A percentile compares a stretch with the other conserved stretches of the same genome.
These are phyloP conservation scores for Fonsecaea multimorphosa DNA, from an alignment of 2,329 filamentous ascomycete genomes.

Conservation along the genomic window DNA sequence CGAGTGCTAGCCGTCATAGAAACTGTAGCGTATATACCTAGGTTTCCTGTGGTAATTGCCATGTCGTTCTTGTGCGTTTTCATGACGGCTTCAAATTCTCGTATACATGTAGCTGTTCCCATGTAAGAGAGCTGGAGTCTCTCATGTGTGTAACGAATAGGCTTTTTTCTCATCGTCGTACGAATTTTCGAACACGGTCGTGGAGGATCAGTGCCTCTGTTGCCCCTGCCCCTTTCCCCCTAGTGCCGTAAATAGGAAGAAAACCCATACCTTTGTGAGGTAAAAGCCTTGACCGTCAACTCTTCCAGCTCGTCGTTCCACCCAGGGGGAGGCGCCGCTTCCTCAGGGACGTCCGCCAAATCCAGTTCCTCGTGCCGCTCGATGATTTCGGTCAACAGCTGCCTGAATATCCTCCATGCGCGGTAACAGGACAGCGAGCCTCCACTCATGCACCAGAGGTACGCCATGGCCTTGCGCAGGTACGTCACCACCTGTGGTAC, in stretches of 20 bases:
- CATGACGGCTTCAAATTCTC: too few species aligned
- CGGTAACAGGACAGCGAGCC: constrained; percentile 30
- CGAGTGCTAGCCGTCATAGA: too few species aligned
- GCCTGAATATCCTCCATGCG: constrained; percentile 33
- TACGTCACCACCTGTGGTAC: constrained; percentile 33
- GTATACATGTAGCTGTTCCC: too few species aligned
- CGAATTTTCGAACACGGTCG: too few species aligned
- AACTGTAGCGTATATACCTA: too few species aligned
- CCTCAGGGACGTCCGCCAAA: constrained; percentile 20
- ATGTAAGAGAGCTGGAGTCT: too few species aligned
- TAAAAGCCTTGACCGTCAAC: constrained; percentile 7
- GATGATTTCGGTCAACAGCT: constrained; percentile 24
- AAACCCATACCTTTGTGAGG: neutral
- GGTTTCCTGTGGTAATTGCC: too few species aligned
- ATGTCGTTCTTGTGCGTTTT: too few species aligned
- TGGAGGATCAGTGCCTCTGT: neutral
- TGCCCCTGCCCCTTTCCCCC: neutral
- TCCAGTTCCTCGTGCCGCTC: constrained; percentile 15
- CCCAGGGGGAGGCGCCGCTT: constrained; percentile 19
- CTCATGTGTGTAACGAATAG: too few species aligned
- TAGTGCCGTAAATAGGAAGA: neutral
- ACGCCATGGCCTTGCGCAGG: constrained; percentile 40
- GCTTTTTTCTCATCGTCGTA: too few species aligned
- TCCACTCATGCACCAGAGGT: constrained; percentile 33
- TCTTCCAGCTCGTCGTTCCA: constrained; percentile 28